phyloP scores from a whole-genome alignment of 1,284 basidiomycete species.

The Meripilus lineatus region DNA sequence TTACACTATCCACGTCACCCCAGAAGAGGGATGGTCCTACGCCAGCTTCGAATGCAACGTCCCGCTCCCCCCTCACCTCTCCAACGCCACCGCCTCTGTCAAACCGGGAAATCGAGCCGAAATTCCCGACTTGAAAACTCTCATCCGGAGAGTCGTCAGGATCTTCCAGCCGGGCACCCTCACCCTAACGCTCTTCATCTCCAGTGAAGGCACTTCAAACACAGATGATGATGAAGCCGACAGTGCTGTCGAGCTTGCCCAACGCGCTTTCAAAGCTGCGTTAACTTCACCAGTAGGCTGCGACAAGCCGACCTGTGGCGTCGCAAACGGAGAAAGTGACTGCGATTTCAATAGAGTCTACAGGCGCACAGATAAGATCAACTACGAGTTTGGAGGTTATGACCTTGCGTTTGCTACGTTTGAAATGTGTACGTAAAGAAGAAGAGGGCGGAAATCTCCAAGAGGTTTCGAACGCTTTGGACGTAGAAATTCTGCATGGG shows the following conservation, averaged over 20 bases:
- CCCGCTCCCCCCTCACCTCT: conserved; percentile 53
- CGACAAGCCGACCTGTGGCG: conserved; percentile 7
- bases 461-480: background rate
- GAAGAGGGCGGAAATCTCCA: background rate
- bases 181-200: conserved; percentile 90
- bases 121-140: conserved; percentile 72
- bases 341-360: conserved; percentile 37
- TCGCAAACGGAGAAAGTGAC: conserved; percentile 8
- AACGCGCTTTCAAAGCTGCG: conserved; percentile 64
- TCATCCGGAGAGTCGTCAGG: conserved; percentile 83
- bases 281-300: conserved; percentile 29
- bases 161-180: conserved; percentile 93
- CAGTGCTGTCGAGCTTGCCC: conserved; percentile 58
- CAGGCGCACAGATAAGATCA: conserved; percentile 90
- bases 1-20: conserved; percentile 98
- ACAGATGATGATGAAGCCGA: conserved; percentile 48
- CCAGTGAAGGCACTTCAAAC: conserved; percentile 51
- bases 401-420: conserved; percentile 93
- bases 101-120: conserved; percentile 25
- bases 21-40: conserved; percentile 96
- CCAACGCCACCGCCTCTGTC: conserved; percentile 24
- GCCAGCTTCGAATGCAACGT: conserved; percentile 99
- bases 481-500: no score
- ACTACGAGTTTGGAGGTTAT: conserved; percentile 97
- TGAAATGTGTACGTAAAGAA: conserved; percentile 37